Base-by-base conservation (phyloP, 371 early-diverging fungal genomes). In the Mortierella sp. region DNA sequence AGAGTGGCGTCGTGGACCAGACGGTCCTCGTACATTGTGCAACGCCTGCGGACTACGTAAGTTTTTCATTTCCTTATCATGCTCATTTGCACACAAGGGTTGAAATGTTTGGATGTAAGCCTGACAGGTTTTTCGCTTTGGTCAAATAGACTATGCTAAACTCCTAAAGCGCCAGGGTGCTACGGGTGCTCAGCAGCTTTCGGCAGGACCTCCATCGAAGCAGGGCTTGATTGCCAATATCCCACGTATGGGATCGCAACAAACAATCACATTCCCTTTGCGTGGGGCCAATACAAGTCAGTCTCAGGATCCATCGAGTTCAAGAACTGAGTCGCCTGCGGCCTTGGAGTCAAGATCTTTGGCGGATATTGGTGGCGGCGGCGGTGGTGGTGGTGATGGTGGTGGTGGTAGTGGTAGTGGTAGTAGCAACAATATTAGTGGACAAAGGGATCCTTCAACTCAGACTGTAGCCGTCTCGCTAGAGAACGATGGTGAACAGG, bases 21-120 rank as follows among this genome's bases (percentile, higher is more conserved):
- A 88, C 61, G 90, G 91, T 28, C 85, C 86, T 33, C 84, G 87
- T 58, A 85, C 92, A 9, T 84, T 93, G 24, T 93, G 93, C 79
- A 93, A 93, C 82, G 90, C 91, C 10, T 93, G 93, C 76, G 92
- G 93, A 55, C 84, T 93, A 40, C 85, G 85, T 84, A 90, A 88
- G 84, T 86, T 72, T 48, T 21, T 50, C 7, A 10, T 10, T 67
- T 19, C 40, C 50, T 41, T 71, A 22, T 9, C 16, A 13, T 55
- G 55, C 48, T 3, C 15, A 52, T 40, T 38, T 7, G 4, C 19
- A 19, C 19, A 5, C 48, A 16, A 16, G 19, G 15, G 48, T 7
- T 16, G 48, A 47, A 47, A 28, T 28, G 28, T 28, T 28, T 28
- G 28, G 19, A 47, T 16, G 15, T 47, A 16, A 45, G 24, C 21